phyloP scores from a whole-genome alignment of 2,329 filamentous ascomycete species.

The Neurospora crassa region DNA sequence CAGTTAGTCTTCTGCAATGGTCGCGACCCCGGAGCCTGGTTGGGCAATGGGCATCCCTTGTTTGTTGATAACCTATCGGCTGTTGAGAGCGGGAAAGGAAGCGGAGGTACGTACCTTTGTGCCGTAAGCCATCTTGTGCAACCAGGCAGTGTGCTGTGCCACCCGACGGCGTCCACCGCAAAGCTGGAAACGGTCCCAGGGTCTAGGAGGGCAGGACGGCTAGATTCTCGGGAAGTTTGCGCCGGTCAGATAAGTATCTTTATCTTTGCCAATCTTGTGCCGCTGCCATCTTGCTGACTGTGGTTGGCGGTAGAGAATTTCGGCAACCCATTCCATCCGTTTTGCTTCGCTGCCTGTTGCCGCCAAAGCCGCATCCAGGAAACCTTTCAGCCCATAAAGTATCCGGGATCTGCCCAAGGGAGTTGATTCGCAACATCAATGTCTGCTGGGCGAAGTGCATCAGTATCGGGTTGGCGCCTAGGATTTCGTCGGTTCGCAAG shows the following conservation, averaged over 20 bases:
- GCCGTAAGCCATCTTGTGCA: not conserved
- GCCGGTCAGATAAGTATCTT: not conserved
- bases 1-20: not conserved
- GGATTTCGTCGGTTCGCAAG: not conserved
- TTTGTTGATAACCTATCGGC: not conserved
- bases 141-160: not conserved
- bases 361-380: too few species aligned
- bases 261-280: not conserved
- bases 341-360: not conserved
- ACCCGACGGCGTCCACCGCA: not conserved
- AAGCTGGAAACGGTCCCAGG: not conserved
- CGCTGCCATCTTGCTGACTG: not conserved
- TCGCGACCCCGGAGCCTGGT: not conserved
- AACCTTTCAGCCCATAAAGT: not conserved
- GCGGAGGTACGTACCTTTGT: not conserved
- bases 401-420: not conserved
- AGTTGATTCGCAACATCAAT: not conserved
- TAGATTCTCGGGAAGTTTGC: not conserved
- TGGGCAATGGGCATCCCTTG: not conserved
- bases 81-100: not conserved
- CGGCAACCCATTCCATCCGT: not conserved
- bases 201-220: not conserved
- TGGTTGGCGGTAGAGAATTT: not conserved
- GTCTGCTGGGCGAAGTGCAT: not conserved
- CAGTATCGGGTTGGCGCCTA: not conserved